Percentiles rank a stretch among this genome's conserved stretches.
Evolutionary conservation across 2,329 filamentous ascomycete genomes (phyloP).

Genomic region (Paecilomyces niveus): DNA sequence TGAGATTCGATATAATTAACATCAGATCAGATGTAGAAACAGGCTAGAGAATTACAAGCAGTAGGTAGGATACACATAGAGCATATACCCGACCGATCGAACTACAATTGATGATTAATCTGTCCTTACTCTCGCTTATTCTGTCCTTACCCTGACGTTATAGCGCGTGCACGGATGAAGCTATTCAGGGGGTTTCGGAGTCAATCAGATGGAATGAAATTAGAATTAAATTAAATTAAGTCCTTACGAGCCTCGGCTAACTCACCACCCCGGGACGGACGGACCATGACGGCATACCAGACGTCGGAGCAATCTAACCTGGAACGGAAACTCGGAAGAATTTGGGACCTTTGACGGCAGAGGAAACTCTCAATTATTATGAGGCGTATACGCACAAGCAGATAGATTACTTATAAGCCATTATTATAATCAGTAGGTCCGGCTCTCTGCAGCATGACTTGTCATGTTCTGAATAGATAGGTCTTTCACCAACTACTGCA

Average conservation of each 20-base stretch:
- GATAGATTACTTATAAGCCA: no score
- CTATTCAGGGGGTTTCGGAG: background rate
- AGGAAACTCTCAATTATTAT: background rate
- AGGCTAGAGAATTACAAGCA: background rate
- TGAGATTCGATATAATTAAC: background rate
- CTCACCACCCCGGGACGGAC: background rate
- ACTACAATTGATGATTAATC: background rate
- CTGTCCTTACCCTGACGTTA: background rate
- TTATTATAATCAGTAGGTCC: no score
- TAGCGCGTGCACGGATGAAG: background rate
- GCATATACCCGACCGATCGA: background rate
- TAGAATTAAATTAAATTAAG: background rate
- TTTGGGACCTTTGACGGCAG: no score
- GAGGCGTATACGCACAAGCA: no score
- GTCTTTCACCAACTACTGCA: background rate
- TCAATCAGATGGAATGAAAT: background rate
- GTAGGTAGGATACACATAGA: background rate
- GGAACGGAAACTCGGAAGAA: no score
- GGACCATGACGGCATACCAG: background rate
- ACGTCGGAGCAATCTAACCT: background rate
- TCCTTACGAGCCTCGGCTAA: background rate
- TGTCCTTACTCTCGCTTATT: background rate
- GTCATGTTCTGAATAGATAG: no score
- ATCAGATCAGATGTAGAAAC: background rate
- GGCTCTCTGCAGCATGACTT: no score